phyloP scores from a whole-genome alignment of 2,329 filamentous ascomycete genomes.

The Penicillium frequentans region DNA sequence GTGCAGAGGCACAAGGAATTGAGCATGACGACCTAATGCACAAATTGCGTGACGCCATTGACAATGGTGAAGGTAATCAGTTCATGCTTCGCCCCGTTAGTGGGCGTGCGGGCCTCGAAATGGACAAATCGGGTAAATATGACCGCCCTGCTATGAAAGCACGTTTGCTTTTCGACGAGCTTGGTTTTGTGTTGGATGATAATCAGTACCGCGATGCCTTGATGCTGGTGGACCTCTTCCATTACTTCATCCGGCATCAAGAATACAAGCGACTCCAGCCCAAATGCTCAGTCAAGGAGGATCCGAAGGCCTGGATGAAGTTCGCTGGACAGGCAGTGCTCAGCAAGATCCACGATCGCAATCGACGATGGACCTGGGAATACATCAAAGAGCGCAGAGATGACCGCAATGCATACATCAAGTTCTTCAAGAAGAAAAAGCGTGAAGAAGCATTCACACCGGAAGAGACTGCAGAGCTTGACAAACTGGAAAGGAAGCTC shows the following conservation, averaged over 20 bases:
- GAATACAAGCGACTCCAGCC: slow-evolving; percentile 94
- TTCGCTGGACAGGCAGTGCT: slow-evolving; percentile 90
- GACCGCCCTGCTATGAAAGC: slow-evolving; percentile 86
- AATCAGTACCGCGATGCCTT: slow-evolving; percentile 95
- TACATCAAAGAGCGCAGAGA: slow-evolving; percentile 93
- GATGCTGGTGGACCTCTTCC: slow-evolving; percentile 98
- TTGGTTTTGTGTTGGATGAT: slow-evolving; percentile 95
- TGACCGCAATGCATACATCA: slow-evolving; percentile 83
- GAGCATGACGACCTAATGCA: slow-evolving; percentile 73
- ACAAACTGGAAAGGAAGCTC: slow-evolving; percentile 79
- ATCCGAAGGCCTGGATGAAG: slow-evolving; percentile 85
- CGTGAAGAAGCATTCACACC: slow-evolving; percentile 66
- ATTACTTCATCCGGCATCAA: slow-evolving; percentile 96
- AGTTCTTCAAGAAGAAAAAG: slow-evolving; percentile 93
- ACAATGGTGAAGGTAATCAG: slow-evolving; percentile 75
- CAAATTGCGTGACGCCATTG: slow-evolving; percentile 77
- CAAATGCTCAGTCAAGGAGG: slow-evolving; percentile 79
- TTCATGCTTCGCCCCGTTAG: slow-evolving; percentile 96
- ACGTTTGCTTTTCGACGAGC: slow-evolving; percentile 90
- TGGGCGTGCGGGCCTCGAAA: slow-evolving; percentile 88
- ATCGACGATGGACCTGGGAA: slow-evolving; percentile 91
- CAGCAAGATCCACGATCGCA: slow-evolving; percentile 91
- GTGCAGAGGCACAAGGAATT: slow-evolving; percentile 59
- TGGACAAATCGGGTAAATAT: slow-evolving; percentile 85
- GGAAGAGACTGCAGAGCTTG: slow-evolving; percentile 70